Evolutionary conservation across 805 yeast species (phyloP), one percentile per base, ranked within the genome.

Genomic region (Starmerella tilneyi): DNA sequence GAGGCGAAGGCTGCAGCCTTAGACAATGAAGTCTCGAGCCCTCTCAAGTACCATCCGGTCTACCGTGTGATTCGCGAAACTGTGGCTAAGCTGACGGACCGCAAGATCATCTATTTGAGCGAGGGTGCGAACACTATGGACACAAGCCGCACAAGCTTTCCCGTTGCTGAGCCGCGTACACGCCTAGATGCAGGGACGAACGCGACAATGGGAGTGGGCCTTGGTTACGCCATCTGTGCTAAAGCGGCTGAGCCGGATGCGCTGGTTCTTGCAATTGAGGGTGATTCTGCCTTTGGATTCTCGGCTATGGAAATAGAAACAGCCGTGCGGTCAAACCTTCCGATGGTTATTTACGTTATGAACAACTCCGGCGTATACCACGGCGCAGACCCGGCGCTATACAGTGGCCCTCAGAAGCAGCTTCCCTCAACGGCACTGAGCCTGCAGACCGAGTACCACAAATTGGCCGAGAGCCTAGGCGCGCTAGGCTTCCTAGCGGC

Each of bases 111-210:
- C 3, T 65, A 71, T 30, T 71, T 79, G 1, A 69, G 78, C 4
- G 86, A 80, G 59, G 86, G 86, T n/a, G 85, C 86, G 1, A 78
- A 79, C 56, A 78, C 85, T 0, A 79, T 80, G 85, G 86, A 80
- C 53, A 67, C 74, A 19, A 78, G 84, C 2, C 65, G 86, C 39
- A 66, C 76, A 9, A 72, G 80, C 0, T 79, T 80, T 57, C 74
- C 76, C 5, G 66, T 78, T 40, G 60, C 63, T 7, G 52, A 53
- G 2, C 80, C 85, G 0, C 69, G 71, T 47, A 71, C 66, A 17
- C 61, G 84, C 30, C 60, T 80, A 19, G 88, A 80, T 55, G 83
- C 84, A 2, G 86, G 85, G 4, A 79, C 85, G 0, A 78, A 76
- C 61, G 84, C 84, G 0, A 80, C 85, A 0, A 81, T 80, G 86